A percentile compares a stretch with the other conserved stretches of the same genome.
Conservation (phyloP, 192 early-diverging fungal species). For the Coemansia sp. region DNA sequence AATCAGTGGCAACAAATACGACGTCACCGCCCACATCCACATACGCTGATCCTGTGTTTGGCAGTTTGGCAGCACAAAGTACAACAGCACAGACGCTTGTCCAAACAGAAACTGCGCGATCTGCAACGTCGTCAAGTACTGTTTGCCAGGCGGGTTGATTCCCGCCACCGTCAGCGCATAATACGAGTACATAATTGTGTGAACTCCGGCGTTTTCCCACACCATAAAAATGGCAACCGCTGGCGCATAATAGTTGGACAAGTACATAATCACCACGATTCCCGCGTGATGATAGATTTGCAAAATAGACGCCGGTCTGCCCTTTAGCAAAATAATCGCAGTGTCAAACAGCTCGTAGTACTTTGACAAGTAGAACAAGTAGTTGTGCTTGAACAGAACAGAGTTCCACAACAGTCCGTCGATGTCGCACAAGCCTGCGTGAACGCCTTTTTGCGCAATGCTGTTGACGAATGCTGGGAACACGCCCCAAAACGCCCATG, state of each 20-base stretch:
- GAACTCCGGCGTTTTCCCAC: constrained; percentile 77
- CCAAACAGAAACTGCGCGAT: constrained; percentile 84
- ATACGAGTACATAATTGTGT: constrained; percentile 86
- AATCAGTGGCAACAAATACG: constrained; percentile 75
- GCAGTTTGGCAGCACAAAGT: constrained; percentile 66
- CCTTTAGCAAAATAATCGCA: constrained; percentile 75
- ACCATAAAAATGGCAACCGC: constrained; percentile 82
- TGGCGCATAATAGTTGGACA: constrained; percentile 64
- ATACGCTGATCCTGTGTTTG: constrained; percentile 53
- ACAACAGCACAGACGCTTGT: constrained; percentile 62
- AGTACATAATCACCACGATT: constrained; percentile 80
- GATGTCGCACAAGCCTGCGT: constrained; percentile 66
- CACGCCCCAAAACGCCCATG: constrained; percentile 67
- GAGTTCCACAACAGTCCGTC: constrained; percentile 65
- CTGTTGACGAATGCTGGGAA: constrained; percentile 57
- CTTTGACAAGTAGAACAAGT: constrained; percentile 82
- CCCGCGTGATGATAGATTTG: constrained; percentile 88
- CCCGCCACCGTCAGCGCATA: constrained; percentile 73
- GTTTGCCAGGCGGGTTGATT: constrained; percentile 73
- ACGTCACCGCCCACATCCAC: constrained; percentile 63
- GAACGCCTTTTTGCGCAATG: constrained; percentile 53
- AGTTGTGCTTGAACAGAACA: constrained; percentile 56
- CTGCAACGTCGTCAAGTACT: constrained; percentile 79
- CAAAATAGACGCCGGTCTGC: constrained; percentile 65
- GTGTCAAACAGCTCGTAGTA: constrained; percentile 84